Base-by-base conservation (phyloP, 352 stramenopile genomes). In the Pythium oligandrum region DNA sequence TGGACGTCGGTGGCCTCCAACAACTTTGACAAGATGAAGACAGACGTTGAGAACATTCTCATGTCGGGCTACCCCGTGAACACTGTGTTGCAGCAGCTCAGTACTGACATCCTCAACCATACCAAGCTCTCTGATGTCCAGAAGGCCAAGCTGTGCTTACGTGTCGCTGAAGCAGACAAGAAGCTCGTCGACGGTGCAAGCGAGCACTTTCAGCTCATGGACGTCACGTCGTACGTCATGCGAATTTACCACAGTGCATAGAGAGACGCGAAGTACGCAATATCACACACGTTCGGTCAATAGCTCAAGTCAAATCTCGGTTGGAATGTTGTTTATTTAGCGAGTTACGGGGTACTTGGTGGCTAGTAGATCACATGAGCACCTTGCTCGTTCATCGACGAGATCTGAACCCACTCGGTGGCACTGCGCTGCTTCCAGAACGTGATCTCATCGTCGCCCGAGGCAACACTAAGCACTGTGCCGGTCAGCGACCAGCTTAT, bases 121-220 rank as follows among this genome's bases (percentile, higher is more conserved):
- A 63, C 71, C 4, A 79, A 79, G 51, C 71, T 98, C 33, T 70
- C 66, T 31, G 93, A 98, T 65, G 61, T 93, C 40, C 77, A 96
- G 54, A 98, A 98, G 68, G 96, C 96, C 26, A 86, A 93, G 40
- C 85, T 99, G 45, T 93, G 80, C 51, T 75, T 98, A 70, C 81
- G 90, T 55, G 95, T 99, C 65, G 95, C 96, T 5, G 83, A 98
- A 68, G 90, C 91, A 6, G 96, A 99, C 76, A 98, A 98, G 68
- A 91, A 87, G 53, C 88, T 99, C 44, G 87, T 98, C 9, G 95
- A 99, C 63, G 95, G 95, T 30, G 93, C 90, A 10, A 97, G 96
- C 73, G 97, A 99, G 59, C 76, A 95, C 53, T 93, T 99, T 66
- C 96, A 99, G 70, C 75, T 99, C 43, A 80, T 99, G 68, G 90